Conservation (phyloP, 805 yeast genomes). For the Saccharomyces kudriavzevii region DNA sequence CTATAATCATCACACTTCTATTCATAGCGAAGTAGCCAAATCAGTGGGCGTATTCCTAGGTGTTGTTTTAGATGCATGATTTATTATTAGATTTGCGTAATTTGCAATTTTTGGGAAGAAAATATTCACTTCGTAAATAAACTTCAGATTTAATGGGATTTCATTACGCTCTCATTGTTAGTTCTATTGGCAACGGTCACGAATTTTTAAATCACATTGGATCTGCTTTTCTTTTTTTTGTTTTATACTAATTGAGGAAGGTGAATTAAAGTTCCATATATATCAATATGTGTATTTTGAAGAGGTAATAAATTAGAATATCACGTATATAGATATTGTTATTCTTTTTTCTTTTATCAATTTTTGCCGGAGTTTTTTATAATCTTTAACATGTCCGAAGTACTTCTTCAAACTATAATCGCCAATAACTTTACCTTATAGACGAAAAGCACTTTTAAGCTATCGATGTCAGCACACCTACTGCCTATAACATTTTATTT, state of each 20-base stretch:
- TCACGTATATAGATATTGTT: neutral
- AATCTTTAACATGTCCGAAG: neutral
- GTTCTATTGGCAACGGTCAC: constrained; percentile 44
- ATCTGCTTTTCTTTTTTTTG: constrained; percentile 41
- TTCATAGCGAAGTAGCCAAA: constrained; percentile 36
- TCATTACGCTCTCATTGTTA: constrained; percentile 43
- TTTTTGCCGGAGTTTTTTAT: neutral
- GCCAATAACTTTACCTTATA: neutral
- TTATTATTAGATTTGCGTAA: constrained; percentile 33
- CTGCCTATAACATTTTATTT: neutral
- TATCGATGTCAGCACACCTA: neutral
- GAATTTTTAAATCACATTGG: constrained; percentile 41
- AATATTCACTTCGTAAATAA: constrained; percentile 33
- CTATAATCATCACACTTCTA: too few species aligned
- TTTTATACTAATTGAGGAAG: constrained; percentile 19
- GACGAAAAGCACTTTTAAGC: neutral
- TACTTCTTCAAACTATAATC: neutral
- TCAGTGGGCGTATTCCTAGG: constrained; percentile 49
- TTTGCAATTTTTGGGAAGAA: constrained; percentile 26
- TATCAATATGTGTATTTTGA: neutral
- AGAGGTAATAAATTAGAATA: neutral
- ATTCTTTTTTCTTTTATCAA: neutral
- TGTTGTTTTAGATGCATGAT: constrained; percentile 41
- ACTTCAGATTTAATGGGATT: constrained; percentile 48
- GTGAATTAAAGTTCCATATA: neutral